phyloP scores from a whole-genome alignment of 2,329 filamentous ascomycete genomes.

The Didymella glomerata region DNA sequence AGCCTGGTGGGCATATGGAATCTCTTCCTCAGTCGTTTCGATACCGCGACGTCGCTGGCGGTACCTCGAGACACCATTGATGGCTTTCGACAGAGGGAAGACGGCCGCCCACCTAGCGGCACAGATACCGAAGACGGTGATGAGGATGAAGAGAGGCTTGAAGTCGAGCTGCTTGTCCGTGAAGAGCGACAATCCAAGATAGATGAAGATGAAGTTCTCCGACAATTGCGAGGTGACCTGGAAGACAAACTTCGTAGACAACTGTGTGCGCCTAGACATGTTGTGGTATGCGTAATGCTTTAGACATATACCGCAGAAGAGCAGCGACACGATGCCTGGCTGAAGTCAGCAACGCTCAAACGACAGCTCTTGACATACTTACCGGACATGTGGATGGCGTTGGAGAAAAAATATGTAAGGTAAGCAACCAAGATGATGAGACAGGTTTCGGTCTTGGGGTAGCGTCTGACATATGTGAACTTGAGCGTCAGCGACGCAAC shows the following conservation, averaged over 20 bases:
- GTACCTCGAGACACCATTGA: slow-evolving; percentile 93
- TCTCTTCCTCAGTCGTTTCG: slow-evolving; percentile 80
- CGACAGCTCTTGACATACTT: slow-evolving; percentile 48
- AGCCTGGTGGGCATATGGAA: slow-evolving; percentile 95
- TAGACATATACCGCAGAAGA: slow-evolving; percentile 97
- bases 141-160: slow-evolving; percentile 93
- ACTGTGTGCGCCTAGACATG: slow-evolving; percentile 96
- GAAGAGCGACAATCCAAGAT: slow-evolving; percentile 92
- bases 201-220: slow-evolving; percentile 99
- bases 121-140: slow-evolving; percentile 91
- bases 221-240: slow-evolving; percentile 93
- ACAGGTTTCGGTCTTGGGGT: slow-evolving; percentile 96
- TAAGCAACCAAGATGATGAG: slow-evolving; percentile 93
- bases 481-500: slow-evolving; percentile 88
- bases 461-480: slow-evolving; percentile 90
- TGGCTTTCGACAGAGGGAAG: slow-evolving; percentile 86
- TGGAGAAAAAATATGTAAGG: slow-evolving; percentile 96
- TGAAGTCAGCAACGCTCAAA: slow-evolving; percentile 20
- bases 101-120: slow-evolving; percentile 92
- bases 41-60: slow-evolving; percentile 76
- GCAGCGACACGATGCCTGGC: slow-evolving; percentile 88
- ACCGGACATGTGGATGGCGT: slow-evolving; percentile 96
- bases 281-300: slow-evolving; percentile 99
- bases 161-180: slow-evolving; percentile 88
- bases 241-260: slow-evolving; percentile 98